Conservation (phyloP, 768 basidiomycete genomes). For the Basidioascus undulatus region DNA sequence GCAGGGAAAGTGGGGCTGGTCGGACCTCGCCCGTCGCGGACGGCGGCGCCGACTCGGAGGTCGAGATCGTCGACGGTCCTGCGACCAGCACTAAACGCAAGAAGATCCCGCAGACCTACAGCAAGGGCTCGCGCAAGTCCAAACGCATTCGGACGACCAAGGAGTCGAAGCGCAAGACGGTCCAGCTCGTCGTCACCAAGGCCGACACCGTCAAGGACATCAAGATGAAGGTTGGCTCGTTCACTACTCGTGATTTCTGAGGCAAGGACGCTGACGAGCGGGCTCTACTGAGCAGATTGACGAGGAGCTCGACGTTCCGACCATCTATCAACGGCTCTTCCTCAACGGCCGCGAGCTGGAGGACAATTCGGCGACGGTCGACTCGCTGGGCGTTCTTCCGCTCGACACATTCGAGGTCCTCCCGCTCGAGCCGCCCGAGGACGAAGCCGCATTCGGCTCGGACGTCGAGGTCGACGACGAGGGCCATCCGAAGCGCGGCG, state of each 20-base stretch:
- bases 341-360: slow-evolving; percentile 36
- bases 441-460: slow-evolving; percentile 31
- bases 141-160: slow-evolving; percentile 38
- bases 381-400: slow-evolving; percentile 31
- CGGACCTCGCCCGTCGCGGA: no score
- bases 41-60: no score
- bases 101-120: not conserved
- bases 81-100: no score
- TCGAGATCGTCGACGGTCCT: no score
- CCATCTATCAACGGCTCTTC: slow-evolving; percentile 50
- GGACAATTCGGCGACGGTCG: slow-evolving; percentile 30
- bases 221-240: slow-evolving; percentile 35
- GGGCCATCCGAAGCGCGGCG: no score
- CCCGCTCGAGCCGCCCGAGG: slow-evolving; percentile 37
- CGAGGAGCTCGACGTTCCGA: slow-evolving; percentile 37
- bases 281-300: slow-evolving; percentile 20
- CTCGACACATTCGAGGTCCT: slow-evolving; percentile 43
- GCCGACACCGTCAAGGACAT: slow-evolving; percentile 50
- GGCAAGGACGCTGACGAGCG: not conserved
- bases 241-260: not conserved
- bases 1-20: no score
- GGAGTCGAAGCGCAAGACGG: slow-evolving; percentile 21
- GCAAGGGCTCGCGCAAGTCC: slow-evolving; percentile 20
- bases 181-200: slow-evolving; percentile 34
- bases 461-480: slow-evolving; percentile 20